Evolutionary conservation across 306 rosid genomes (phyloP), one percentile per base, ranked within the genome.

Genomic region (Acacia acuminata): DNA sequence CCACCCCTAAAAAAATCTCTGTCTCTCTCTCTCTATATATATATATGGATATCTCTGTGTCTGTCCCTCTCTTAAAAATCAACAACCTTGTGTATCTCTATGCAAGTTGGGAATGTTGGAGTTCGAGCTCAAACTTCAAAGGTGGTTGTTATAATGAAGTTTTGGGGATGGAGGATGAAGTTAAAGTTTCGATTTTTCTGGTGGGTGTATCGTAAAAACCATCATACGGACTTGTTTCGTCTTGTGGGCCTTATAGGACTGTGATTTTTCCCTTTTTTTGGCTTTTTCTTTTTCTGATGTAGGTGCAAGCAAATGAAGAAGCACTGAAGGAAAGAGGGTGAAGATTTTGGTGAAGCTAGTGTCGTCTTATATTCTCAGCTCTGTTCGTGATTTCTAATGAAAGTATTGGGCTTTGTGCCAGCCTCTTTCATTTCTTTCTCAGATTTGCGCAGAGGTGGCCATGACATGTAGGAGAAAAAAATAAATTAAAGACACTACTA

Each of bases 341-440:
- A 58, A 78, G 67, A 87, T 74, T 83, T 73, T 85, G 77, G 84
- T 77, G 77, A 88, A 84, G 80, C 34, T 38, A 43, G 72, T 73
- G 80, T 81, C 85, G 91, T 85, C 89, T 93, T 82, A 86, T 87
- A 86, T 85, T 89, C 93, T 84, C 76, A 84, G 87, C 82, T 78
- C 81, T 83, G 90, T 85, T 38, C 77, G 68, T 86, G 85, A 79
- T 88, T 86, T 86, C 79, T 87, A 80, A 91, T 94, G 84, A 80
- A 89, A 86, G 60, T 67, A 55, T 93, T 87, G 97, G 93, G 87
- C 45, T 88, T 17, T 79, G 97, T 93, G 97, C 97, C 97, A 38
- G 44, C 64, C 60, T 82, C 88, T 87, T 84, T 85, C 88, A 83
- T 88, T 83, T 88, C 89, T 87, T 81, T 87, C 89, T 91, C 93